A percentile compares a stretch with the other conserved stretches of the same genome.
Conservation (phyloP, 805 yeast species). For the Ogataea nakhonphanomensis region DNA sequence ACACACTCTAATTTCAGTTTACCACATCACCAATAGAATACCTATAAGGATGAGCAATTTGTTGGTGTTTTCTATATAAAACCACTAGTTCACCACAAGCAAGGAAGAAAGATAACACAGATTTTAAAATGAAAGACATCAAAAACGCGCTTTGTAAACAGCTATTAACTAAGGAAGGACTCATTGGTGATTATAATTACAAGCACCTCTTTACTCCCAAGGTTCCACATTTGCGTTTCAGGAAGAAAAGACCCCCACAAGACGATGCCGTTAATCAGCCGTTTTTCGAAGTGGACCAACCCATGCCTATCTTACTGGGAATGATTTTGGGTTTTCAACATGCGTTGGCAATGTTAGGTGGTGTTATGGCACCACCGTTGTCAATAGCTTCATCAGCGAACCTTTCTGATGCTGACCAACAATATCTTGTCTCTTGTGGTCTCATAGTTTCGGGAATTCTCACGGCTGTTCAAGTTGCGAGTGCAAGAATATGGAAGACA, state of each 20-base stretch:
- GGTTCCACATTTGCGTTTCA: constrained; percentile 42
- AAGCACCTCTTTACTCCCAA: constrained; percentile 73
- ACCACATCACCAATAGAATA: constrained; percentile 1
- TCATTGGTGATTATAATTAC: constrained; percentile 83
- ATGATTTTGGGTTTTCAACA: constrained; percentile 81
- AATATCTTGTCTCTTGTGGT: constrained; percentile 68
- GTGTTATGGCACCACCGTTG: constrained; percentile 80
- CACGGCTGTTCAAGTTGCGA: constrained; percentile 71
- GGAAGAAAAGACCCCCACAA: constrained; percentile 37
- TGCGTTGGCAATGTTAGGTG: constrained; percentile 85
- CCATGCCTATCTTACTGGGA: constrained; percentile 78
- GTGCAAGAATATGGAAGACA: constrained; percentile 72
- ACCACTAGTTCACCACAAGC: constrained; percentile 1
- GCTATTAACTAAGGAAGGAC: constrained; percentile 59
- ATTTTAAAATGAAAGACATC: constrained; percentile 1
- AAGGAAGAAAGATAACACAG: neutral
- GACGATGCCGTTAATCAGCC: constrained; percentile 57
- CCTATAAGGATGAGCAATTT: constrained; percentile 1
- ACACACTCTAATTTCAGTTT: constrained; percentile 1
- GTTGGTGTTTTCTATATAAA: constrained; percentile 1
- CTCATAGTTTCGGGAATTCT: constrained; percentile 68
- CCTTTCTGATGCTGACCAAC: constrained; percentile 45
- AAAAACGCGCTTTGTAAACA: constrained; percentile 1
- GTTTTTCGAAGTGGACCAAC: constrained; percentile 75
- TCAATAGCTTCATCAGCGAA: constrained; percentile 64